Conservation (phyloP, 2,329 filamentous ascomycete genomes). For the Pseudogymnoascus sp. region DNA sequence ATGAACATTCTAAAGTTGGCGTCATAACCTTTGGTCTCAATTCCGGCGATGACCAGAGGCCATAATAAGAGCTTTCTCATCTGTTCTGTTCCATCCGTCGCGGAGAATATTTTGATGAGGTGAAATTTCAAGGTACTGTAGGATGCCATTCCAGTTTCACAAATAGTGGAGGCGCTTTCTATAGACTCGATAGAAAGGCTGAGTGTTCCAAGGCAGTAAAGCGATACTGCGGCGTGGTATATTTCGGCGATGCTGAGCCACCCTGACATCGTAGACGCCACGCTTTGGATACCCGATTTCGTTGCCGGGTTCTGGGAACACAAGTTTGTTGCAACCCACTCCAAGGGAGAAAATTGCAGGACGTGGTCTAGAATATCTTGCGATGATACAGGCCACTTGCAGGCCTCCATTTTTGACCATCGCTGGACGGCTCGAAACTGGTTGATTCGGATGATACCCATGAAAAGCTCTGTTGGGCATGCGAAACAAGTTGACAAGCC, state of each 20-base stretch:
- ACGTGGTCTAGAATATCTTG: not conserved
- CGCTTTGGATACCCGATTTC: not conserved
- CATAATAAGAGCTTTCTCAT: slow-evolving; percentile 8
- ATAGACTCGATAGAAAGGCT: not conserved
- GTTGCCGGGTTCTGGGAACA: not conserved
- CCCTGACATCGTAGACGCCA: not conserved
- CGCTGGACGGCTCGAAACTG: not conserved
- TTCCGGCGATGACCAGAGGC: not conserved
- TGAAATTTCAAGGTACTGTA: not conserved
- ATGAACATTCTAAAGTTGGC: not conserved
- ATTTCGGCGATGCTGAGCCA: not conserved
- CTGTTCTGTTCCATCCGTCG: not conserved
- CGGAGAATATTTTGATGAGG: not conserved
- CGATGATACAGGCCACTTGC: not conserved
- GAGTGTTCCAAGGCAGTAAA: not conserved
- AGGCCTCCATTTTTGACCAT: not conserved
- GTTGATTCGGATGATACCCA: not conserved
- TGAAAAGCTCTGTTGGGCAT: not conserved
- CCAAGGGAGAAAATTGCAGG: not conserved
- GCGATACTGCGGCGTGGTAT: not conserved
- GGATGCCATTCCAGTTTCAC: not conserved
- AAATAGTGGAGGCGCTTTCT: not conserved
- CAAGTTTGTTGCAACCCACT: not conserved
- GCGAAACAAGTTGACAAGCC: not conserved
- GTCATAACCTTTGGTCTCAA: not conserved